Conservation (phyloP, 805 yeast species). For the Cyberlindnera bimundalis region DNA sequence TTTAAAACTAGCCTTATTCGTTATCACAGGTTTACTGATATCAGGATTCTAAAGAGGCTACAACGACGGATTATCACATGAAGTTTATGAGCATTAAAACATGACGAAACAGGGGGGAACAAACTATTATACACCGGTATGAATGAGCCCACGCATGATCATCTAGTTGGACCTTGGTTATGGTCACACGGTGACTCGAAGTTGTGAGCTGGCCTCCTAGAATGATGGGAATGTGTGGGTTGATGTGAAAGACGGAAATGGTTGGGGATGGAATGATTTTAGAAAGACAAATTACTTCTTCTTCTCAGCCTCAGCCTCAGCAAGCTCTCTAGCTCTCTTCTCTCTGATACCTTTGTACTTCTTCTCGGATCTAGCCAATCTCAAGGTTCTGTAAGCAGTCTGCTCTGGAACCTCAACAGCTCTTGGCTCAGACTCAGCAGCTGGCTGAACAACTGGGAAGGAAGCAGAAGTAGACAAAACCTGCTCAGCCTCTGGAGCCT, state of each 20-base stretch:
- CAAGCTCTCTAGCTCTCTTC: slow-evolving; percentile 95
- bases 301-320: slow-evolving; percentile 99
- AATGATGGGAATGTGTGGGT: neutral
- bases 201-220: neutral
- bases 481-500: slow-evolving; percentile 77
- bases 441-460: slow-evolving; percentile 89
- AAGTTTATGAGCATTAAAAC: slow-evolving; percentile 15
- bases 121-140: slow-evolving; percentile 17
- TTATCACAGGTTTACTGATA: no score
- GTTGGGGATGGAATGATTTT: neutral
- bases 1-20: no score
- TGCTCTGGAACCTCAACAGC: slow-evolving; percentile 70
- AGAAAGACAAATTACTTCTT: slow-evolving; percentile 65
- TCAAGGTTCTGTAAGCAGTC: slow-evolving; percentile 90
- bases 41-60: no score
- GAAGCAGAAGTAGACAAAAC: slow-evolving; percentile 68
- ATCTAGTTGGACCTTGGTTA: neutral
- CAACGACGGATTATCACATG: no score
- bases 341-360: slow-evolving; percentile 94
- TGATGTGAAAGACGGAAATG: neutral
- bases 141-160: slow-evolving; percentile 2
- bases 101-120: slow-evolving; percentile 12
- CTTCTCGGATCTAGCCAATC: slow-evolving; percentile 93
- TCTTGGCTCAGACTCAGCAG: slow-evolving; percentile 74
- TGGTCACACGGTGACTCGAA: neutral